Conservation (phyloP, 257 asterid genomes). For the Nicotiana noctiflora region DNA sequence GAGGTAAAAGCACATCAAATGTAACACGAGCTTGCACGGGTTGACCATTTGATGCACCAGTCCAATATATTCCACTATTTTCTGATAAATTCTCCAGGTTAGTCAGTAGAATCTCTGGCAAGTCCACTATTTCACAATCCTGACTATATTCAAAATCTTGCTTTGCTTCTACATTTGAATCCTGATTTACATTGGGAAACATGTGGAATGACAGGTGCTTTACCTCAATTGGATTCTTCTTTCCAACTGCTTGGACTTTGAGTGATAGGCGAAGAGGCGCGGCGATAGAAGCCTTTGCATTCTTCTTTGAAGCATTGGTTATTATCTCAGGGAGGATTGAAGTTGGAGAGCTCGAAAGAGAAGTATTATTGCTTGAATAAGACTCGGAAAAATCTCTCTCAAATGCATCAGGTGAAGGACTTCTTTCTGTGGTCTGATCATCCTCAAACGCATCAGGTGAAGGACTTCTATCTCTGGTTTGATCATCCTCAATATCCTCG, state of each 20-base stretch:
- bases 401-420: constrained; percentile 38
- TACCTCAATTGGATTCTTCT: constrained; percentile 63
- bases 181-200: constrained; percentile 49
- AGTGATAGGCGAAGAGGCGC: constrained; percentile 50
- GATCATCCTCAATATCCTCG: constrained; percentile 36
- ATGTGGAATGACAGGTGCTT: constrained; percentile 70
- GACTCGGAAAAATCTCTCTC: constrained; percentile 38
- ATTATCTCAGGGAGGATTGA: constrained; percentile 55
- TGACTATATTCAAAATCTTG: constrained; percentile 14
- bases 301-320: constrained; percentile 18
- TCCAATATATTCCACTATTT: constrained; percentile 16
- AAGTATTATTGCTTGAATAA: constrained; percentile 24
- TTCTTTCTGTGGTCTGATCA: constrained; percentile 34
- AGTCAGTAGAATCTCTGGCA: constrained; percentile 8
- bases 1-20: constrained; percentile 23
- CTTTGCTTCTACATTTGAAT: constrained; percentile 22
- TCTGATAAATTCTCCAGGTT: constrained; percentile 13
- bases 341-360: constrained; percentile 61
- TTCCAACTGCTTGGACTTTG: constrained; percentile 57
- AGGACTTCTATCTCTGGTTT: constrained; percentile 30
- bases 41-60: not conserved
- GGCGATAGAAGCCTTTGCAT: constrained; percentile 31
- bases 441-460: constrained; percentile 46
- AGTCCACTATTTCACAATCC: constrained; percentile 28
- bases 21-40: constrained; percentile 16